phyloP scores from a whole-genome alignment of 225 moss, liverwort and hornwort species.

The Sphagnum tenellum region DNA sequence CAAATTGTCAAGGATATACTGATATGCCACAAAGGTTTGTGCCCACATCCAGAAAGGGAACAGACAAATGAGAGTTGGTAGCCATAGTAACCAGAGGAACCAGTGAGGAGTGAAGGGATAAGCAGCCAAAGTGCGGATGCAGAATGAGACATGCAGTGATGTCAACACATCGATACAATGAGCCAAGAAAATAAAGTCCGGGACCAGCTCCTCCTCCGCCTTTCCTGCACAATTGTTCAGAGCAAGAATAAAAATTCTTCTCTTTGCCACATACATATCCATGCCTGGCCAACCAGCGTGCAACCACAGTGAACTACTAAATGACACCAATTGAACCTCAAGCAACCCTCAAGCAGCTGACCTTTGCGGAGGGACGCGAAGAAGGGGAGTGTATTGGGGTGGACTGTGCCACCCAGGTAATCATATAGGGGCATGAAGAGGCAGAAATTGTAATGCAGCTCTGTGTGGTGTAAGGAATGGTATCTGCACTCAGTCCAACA shows the following conservation, averaged over 20 bases:
- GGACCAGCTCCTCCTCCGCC: constrained; percentile 21
- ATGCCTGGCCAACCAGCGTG: no score
- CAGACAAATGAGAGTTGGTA: neutral
- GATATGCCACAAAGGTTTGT: constrained; percentile 48
- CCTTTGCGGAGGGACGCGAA: constrained; percentile 43
- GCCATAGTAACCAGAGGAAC: constrained; percentile 47
- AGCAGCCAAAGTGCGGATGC: constrained; percentile 52
- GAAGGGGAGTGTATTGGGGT: constrained; percentile 39
- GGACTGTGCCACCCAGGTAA: constrained; percentile 72
- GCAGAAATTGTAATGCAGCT: constrained; percentile 63
- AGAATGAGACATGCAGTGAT: constrained; percentile 69
- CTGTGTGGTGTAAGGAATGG: constrained; percentile 76
- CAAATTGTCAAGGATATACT: constrained; percentile 41
- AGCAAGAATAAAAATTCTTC: no score
- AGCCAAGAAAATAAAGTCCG: constrained; percentile 78
- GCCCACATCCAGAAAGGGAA: constrained; percentile 43
- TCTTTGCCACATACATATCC: no score
- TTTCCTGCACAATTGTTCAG: constrained; percentile 24
- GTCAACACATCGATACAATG: constrained; percentile 81
- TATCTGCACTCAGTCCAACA: constrained; percentile 32
- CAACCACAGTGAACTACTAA: neutral
- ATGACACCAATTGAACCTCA: neutral
- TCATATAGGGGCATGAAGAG: constrained; percentile 90
- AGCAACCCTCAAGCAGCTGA: constrained; percentile 1
- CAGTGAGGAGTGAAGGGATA: constrained; percentile 46